These are phyloP conservation scores for Microbotryum violaceum DNA, from an alignment of 1,284 basidiomycete species.

Conservation along the genomic window DNA sequence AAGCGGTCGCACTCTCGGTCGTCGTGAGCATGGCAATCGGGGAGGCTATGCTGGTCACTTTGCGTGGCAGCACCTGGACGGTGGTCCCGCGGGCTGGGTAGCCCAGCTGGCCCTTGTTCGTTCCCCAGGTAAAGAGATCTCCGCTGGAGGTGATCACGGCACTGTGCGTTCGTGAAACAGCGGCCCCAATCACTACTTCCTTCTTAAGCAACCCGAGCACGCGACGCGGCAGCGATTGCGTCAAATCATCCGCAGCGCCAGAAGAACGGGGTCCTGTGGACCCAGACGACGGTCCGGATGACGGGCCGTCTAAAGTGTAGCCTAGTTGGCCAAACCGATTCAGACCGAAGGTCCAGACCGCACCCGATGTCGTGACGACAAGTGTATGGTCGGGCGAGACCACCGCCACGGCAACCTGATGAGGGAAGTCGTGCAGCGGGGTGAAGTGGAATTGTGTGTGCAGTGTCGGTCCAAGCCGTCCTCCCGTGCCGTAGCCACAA, in stretches of 20 bases:
- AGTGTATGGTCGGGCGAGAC: slow-evolving; percentile 92
- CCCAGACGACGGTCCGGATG: slow-evolving; percentile 22
- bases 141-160: slow-evolving; percentile 72
- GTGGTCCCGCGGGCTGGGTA: slow-evolving; percentile 54
- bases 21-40: slow-evolving; percentile 51
- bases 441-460: slow-evolving; percentile 70
- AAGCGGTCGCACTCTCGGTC: slow-evolving; percentile 61
- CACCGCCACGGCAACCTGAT: slow-evolving; percentile 58
- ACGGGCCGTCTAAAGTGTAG: slow-evolving; percentile 63
- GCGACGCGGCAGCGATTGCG: slow-evolving; percentile 69
- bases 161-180: slow-evolving; percentile 78
- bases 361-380: slow-evolving; percentile 68
- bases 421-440: slow-evolving; percentile 55
- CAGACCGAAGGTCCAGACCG: slow-evolving; percentile 82
- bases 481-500: slow-evolving; percentile 77
- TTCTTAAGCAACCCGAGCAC: slow-evolving; percentile 72
- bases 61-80: slow-evolving; percentile 69
- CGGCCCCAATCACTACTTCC: slow-evolving; percentile 70
- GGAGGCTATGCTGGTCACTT: slow-evolving; percentile 68
- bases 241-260: slow-evolving; percentile 46
- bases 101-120: slow-evolving; percentile 87
- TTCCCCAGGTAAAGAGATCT: slow-evolving; percentile 92
- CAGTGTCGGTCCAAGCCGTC: slow-evolving; percentile 65
- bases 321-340: slow-evolving; percentile 84
- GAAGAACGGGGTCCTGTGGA: slow-evolving; percentile 26